Percentiles rank a stretch among this genome's conserved stretches.
Evolutionary conservation across 305 asterid genomes (phyloP).

Genomic region (Solanum chacoense): DNA sequence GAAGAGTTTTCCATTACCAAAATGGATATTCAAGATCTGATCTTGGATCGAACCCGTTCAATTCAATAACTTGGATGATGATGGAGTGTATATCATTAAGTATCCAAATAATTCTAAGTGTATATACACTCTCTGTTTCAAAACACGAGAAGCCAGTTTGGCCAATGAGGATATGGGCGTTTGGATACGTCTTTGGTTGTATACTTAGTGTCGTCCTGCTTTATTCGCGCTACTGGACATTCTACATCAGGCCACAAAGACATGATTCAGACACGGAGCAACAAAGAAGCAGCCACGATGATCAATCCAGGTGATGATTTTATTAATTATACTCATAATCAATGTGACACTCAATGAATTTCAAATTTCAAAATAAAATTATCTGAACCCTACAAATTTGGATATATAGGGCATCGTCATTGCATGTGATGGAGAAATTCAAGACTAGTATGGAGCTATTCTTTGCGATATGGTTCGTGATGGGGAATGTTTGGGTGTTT

Average conservation of each 20-base stretch:
- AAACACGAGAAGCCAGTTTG: constrained; percentile 63
- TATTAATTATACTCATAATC: background rate
- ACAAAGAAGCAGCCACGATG: constrained; percentile 35
- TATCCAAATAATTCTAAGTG: constrained; percentile 33
- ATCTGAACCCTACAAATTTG: background rate
- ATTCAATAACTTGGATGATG: constrained; percentile 59
- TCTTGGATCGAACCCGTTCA: constrained; percentile 72
- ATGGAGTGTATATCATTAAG: constrained; percentile 42
- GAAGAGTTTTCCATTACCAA: constrained; percentile 83
- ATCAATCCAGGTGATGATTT: constrained; percentile 2
- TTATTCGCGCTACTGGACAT: constrained; percentile 36
- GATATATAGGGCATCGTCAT: constrained; percentile 17
- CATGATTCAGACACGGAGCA: constrained; percentile 46
- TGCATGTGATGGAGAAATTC: constrained; percentile 43
- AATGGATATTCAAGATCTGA: constrained; percentile 64
- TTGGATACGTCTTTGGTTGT: constrained; percentile 68
- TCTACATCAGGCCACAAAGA: constrained; percentile 9
- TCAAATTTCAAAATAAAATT: background rate
- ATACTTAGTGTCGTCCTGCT: constrained; percentile 39
- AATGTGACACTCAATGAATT: background rate
- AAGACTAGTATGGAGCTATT: constrained; percentile 49
- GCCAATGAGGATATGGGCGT: constrained; percentile 83
- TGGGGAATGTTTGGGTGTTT: constrained; percentile 90
- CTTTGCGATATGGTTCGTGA: constrained; percentile 89
- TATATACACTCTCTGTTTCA: constrained; percentile 36